Percentiles rank a stretch among this genome's conserved stretches.
These are phyloP conservation scores for Venturia effusa DNA, from an alignment of 2,329 filamentous ascomycete species.

Conservation along the genomic window DNA sequence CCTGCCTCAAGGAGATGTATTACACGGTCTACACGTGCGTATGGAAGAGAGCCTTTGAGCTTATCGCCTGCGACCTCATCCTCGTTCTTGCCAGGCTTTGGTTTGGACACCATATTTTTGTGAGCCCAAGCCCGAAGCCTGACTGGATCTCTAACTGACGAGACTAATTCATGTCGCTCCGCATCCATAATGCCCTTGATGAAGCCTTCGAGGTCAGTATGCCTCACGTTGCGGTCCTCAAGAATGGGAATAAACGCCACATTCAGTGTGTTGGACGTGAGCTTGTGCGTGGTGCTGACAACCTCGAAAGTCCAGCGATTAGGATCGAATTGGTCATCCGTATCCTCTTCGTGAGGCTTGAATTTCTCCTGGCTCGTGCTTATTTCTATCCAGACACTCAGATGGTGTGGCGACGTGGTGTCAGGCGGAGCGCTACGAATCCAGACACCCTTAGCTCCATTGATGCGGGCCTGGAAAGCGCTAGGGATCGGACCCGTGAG, in stretches of 20 bases:
- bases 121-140: constrained; percentile 46
- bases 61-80: constrained; percentile 5
- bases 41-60: not conserved
- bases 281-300: constrained; percentile 35
- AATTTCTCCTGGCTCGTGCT: constrained; percentile 60
- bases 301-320: constrained; percentile 57
- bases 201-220: constrained; percentile 31
- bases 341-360: constrained; percentile 34
- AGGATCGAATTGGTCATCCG: constrained; percentile 30
- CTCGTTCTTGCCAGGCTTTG: constrained; percentile 12
- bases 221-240: constrained; percentile 44
- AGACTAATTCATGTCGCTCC: constrained; percentile 43
- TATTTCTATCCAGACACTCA: constrained; percentile 52
- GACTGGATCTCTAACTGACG: constrained; percentile 39
- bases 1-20: constrained; percentile 32
- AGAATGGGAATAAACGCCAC: constrained; percentile 59
- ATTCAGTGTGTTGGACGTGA: constrained; percentile 49
- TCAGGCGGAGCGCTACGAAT: constrained; percentile 44
- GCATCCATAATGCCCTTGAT: constrained; percentile 38
- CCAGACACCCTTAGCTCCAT: constrained; percentile 68
- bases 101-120: constrained; percentile 20
- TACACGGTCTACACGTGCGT: not conserved
- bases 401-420: constrained; percentile 29
- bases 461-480: constrained; percentile 59
- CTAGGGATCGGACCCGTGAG: constrained; percentile 44